Conservation (phyloP, 163 green algal species). For the Chlamydomonas reinhardtii region DNA sequence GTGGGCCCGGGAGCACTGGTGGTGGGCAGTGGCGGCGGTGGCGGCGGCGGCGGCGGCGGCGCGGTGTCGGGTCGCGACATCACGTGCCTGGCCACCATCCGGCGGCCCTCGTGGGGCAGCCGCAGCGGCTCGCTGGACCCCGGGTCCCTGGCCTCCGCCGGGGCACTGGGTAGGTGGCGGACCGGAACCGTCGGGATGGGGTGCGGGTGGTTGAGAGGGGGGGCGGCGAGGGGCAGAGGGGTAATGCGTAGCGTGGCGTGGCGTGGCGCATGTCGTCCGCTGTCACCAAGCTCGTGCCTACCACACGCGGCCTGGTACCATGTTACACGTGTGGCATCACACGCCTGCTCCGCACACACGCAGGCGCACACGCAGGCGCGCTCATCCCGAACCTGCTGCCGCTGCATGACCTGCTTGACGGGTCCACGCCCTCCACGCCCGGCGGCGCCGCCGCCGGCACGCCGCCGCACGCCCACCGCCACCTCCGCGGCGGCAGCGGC, state of each 20-base stretch:
- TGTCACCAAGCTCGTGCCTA: too few species aligned
- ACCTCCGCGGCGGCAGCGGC: too few species aligned
- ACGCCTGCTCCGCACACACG: too few species aligned
- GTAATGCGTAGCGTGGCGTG: too few species aligned
- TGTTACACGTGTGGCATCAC: too few species aligned
- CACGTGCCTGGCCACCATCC: slow-evolving; percentile 65
- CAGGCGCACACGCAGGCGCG: background rate
- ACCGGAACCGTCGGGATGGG: background rate
- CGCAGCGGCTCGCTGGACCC: slow-evolving; percentile 54
- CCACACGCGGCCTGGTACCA: too few species aligned
- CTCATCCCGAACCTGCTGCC: background rate
- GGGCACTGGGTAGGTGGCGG: background rate
- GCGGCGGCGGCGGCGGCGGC: background rate
- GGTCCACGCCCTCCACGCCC: background rate
- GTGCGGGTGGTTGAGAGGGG: background rate
- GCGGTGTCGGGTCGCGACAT: slow-evolving; percentile 57
- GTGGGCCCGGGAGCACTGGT: too few species aligned
- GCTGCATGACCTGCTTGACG: background rate
- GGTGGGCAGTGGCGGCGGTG: background rate
- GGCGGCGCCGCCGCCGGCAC: too few species aligned
- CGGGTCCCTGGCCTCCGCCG: slow-evolving; percentile 27
- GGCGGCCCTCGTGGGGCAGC: slow-evolving; percentile 70
- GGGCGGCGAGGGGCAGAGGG: too few species aligned
- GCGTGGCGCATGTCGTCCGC: too few species aligned
- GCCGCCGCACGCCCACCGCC: background rate